These are phyloP conservation scores for Shiraia bambusicola DNA, from an alignment of 2,329 filamentous ascomycete species.

Conservation along the genomic window DNA sequence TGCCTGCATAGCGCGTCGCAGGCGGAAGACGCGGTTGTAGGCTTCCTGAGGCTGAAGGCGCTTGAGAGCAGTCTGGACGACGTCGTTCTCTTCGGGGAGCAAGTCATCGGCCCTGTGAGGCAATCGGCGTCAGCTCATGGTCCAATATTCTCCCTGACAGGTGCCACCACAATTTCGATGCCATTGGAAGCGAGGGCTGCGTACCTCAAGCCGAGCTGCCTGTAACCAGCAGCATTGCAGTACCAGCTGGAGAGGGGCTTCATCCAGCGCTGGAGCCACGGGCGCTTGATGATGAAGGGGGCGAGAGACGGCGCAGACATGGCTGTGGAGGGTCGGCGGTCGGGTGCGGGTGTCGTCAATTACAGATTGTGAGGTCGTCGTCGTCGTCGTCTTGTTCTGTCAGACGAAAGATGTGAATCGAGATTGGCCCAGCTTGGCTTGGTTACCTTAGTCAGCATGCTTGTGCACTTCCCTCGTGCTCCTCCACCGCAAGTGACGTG, in stretches of 20 bases:
- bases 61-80: slow-evolving; percentile 83
- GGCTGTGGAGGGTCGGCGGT: slow-evolving; percentile 35
- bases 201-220: slow-evolving; percentile 88
- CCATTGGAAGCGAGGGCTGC: slow-evolving; percentile 19
- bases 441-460: not conserved
- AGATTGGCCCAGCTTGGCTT: slow-evolving; percentile 12
- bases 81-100: slow-evolving; percentile 87
- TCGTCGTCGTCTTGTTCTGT: slow-evolving; percentile 10
- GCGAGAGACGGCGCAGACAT: slow-evolving; percentile 74
- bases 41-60: slow-evolving; percentile 85
- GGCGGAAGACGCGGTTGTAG: slow-evolving; percentile 96
- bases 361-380: slow-evolving; percentile 21
- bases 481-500: not conserved
- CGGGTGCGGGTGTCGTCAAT: slow-evolving; percentile 27
- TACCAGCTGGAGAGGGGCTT: slow-evolving; percentile 88
- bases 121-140: slow-evolving; percentile 31
- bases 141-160: not conserved
- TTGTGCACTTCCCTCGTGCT: not conserved
- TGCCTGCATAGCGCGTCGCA: slow-evolving; percentile 93
- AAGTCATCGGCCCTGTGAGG: slow-evolving; percentile 82
- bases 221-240: slow-evolving; percentile 83
- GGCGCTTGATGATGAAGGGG: slow-evolving; percentile 77
- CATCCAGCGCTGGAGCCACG: slow-evolving; percentile 79
- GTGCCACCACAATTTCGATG: too few relatives aligned
- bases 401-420: slow-evolving; percentile 20